phyloP scores from a whole-genome alignment of 345 rosid genomes.

The Combretum micranthum region DNA sequence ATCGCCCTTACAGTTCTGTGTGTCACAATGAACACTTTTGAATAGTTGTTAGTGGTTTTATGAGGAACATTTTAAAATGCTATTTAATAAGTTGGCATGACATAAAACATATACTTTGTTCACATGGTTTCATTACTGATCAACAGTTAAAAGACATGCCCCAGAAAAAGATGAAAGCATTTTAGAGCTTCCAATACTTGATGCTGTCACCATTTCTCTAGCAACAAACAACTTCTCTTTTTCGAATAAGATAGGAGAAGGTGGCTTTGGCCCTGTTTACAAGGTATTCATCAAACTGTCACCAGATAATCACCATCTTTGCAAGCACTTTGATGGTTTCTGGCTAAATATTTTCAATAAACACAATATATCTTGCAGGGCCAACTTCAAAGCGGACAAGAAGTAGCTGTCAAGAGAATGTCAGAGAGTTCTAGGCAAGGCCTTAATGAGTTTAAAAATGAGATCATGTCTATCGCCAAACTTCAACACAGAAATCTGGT shows the following conservation, averaged over 20 bases:
- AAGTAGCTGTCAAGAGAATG: constrained; percentile 15
- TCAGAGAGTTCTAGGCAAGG: constrained; percentile 7
- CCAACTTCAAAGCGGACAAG: constrained; percentile 5
- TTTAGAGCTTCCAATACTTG: too few relatives aligned
- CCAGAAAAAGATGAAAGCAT: neutral
- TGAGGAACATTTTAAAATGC: neutral
- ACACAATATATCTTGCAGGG: neutral
- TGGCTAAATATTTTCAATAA: neutral
- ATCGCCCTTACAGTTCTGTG: too few relatives aligned
- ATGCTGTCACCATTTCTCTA: neutral
- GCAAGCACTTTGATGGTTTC: neutral
- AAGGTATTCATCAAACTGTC: neutral
- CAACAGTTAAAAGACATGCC: neutral
- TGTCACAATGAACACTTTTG: too few relatives aligned
- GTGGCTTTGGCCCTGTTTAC: constrained; percentile 7
- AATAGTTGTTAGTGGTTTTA: too few relatives aligned
- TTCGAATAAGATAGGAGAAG: constrained; percentile 6
- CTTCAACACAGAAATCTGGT: constrained; percentile 21
- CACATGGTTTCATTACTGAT: neutral
- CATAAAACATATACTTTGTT: neutral
- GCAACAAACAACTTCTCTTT: constrained; percentile 7
- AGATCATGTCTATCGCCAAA: constrained; percentile 3
- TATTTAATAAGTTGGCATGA: rapidly evolving
- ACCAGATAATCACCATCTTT: neutral
- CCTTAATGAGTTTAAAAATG: constrained; percentile 4